phyloP scores from a whole-genome alignment of 2,329 filamentous ascomycete genomes.

The Apiospora koreana region DNA sequence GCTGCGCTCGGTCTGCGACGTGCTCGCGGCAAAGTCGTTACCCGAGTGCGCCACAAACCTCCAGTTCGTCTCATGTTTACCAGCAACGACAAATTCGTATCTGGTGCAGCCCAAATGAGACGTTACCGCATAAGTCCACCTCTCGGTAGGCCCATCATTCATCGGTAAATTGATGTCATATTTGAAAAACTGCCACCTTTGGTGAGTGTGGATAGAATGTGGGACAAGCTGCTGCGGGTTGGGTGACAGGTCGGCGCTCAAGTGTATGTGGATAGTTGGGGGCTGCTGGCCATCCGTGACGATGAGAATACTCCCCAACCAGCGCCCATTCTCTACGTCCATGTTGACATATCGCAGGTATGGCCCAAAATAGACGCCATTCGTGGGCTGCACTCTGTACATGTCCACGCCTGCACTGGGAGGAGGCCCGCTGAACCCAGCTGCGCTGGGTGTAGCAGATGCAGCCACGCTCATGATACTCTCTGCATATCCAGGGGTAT shows the following conservation, averaged over 20 bases:
- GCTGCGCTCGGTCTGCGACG: slow-evolving; percentile 81
- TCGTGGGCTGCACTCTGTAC: slow-evolving; percentile 91
- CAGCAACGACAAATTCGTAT: slow-evolving; percentile 95
- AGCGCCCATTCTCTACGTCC: slow-evolving; percentile 87
- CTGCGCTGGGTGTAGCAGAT: slow-evolving; percentile 71
- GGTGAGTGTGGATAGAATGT: slow-evolving; percentile 82
- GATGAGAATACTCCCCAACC: slow-evolving; percentile 91
- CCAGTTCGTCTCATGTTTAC: slow-evolving; percentile 88
- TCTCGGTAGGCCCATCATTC: slow-evolving; percentile 76
- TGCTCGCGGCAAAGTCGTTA: slow-evolving; percentile 90
- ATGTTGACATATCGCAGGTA: slow-evolving; percentile 97
- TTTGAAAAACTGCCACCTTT: slow-evolving; percentile 93
- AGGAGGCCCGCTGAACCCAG: slow-evolving; percentile 88
- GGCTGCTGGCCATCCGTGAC: slow-evolving; percentile 90
- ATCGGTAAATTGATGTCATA: slow-evolving; percentile 91
- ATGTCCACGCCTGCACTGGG: slow-evolving; percentile 87
- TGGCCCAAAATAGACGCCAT: slow-evolving; percentile 96
- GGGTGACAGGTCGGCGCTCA: slow-evolving; percentile 85
- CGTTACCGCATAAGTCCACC: slow-evolving; percentile 98
- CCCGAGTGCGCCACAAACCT: slow-evolving; percentile 94
- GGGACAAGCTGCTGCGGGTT: slow-evolving; percentile 87
- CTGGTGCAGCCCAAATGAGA: slow-evolving; percentile 96
- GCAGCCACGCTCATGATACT: slow-evolving; percentile 82
- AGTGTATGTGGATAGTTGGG: slow-evolving; percentile 93
- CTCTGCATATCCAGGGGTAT: slow-evolving; percentile 82